A percentile compares a stretch with the other conserved stretches of the same genome.
These are phyloP conservation scores for Monosporascus cannonballus DNA, from an alignment of 2,329 filamentous ascomycete species.

Conservation along the genomic window DNA sequence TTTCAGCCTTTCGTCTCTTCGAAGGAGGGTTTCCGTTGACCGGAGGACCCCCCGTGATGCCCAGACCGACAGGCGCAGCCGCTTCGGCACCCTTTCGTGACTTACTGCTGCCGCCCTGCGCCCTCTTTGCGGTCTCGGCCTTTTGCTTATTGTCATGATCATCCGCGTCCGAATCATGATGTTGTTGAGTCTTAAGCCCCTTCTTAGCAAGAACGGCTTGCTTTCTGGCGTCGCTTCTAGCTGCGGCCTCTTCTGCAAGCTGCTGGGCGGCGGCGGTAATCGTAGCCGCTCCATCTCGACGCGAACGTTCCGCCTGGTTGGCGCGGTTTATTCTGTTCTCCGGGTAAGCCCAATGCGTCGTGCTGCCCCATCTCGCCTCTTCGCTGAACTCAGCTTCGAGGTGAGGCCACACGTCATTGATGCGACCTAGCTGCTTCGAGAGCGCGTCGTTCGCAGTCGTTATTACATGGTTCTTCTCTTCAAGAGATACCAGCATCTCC, in stretches of 20 bases:
- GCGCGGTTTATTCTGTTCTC: slow-evolving; percentile 65
- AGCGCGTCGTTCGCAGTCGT: slow-evolving; percentile 87
- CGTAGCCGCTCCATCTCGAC: slow-evolving; percentile 71
- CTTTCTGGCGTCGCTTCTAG: slow-evolving; percentile 77
- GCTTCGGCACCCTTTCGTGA: slow-evolving; percentile 55
- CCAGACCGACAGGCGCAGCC: slow-evolving; percentile 50
- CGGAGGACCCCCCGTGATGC: slow-evolving; percentile 52
- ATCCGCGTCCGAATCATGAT: slow-evolving; percentile 74
- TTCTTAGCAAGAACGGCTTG: slow-evolving; percentile 75
- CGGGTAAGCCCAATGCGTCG: slow-evolving; percentile 91
- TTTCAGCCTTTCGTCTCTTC: slow-evolving; percentile 81
- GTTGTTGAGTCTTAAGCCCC: slow-evolving; percentile 61
- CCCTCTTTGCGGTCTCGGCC: slow-evolving; percentile 52
- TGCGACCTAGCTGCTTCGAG: slow-evolving; percentile 73
- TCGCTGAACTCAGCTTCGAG: slow-evolving; percentile 88
- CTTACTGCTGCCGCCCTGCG: slow-evolving; percentile 48
- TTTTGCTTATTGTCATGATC: slow-evolving; percentile 52
- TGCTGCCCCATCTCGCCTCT: slow-evolving; percentile 87
- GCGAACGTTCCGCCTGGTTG: slow-evolving; percentile 65
- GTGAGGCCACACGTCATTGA: slow-evolving; percentile 82
- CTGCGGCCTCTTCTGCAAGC: slow-evolving; percentile 76
- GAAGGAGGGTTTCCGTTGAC: slow-evolving; percentile 48
- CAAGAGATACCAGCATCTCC: slow-evolving; percentile 82
- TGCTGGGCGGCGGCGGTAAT: slow-evolving; percentile 72
- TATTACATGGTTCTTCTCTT: slow-evolving; percentile 97